These are phyloP conservation scores for Drosera capensis DNA, from an alignment of 148 eudicot genomes.

Conservation along the genomic window DNA sequence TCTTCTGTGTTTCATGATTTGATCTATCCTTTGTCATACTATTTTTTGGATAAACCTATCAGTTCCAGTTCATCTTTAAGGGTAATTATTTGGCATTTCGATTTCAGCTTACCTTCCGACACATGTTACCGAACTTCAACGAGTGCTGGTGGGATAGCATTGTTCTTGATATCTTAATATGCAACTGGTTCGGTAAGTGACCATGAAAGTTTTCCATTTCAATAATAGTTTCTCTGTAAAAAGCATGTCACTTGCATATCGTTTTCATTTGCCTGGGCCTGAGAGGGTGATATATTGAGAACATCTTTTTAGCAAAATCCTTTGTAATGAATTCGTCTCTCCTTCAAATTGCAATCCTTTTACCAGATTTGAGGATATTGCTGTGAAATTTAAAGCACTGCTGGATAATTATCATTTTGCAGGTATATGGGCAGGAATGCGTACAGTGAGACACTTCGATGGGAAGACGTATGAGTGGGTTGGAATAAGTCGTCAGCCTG, in stretches of 20 bases:
- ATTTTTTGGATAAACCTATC: too few species aligned
- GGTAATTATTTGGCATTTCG: slow-evolving; percentile 2
- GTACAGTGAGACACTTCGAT: slow-evolving; percentile 88
- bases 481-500: slow-evolving; percentile 95
- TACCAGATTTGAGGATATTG: too few species aligned
- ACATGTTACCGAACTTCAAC: slow-evolving; percentile 96
- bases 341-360: too few species aligned
- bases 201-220: too few species aligned
- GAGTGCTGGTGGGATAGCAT: slow-evolving; percentile 99
- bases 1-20: too few species aligned
- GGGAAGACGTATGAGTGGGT: slow-evolving; percentile 98
- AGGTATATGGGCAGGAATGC: slow-evolving; percentile 99
- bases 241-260: too few species aligned
- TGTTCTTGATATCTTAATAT: slow-evolving; percentile 79
- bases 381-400: not conserved
- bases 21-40: too few species aligned
- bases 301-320: too few species aligned
- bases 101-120: slow-evolving; percentile 88
- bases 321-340: too few species aligned
- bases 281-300: too few species aligned
- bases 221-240: too few species aligned
- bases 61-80: not conserved
- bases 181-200: slow-evolving; percentile 95
- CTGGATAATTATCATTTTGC: slow-evolving; percentile 3
- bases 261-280: too few species aligned